phyloP scores from a whole-genome alignment of 306 rosid genomes.

The Cucurbita ficifolia region DNA sequence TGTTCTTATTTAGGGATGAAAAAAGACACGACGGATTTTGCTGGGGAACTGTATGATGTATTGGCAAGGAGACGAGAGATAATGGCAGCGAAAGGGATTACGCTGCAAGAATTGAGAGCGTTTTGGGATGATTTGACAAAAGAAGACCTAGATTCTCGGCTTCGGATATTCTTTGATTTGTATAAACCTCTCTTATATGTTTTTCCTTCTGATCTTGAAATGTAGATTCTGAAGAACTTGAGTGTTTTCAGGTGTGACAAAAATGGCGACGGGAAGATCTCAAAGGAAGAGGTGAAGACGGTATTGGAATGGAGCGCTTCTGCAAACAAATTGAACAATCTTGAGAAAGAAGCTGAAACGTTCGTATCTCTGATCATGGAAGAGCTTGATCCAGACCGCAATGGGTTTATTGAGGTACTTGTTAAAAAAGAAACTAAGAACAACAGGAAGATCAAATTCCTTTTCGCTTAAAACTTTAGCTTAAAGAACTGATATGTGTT shows the following conservation, averaged over 20 bases:
- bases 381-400: conserved; percentile 45
- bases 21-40: conserved; percentile 47
- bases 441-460: background rate
- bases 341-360: conserved; percentile 25
- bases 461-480: background rate
- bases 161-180: conserved; percentile 68
- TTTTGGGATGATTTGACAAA: conserved; percentile 54
- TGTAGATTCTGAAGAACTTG: background rate
- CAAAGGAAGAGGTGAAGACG: conserved; percentile 48
- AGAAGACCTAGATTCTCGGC: conserved; percentile 40
- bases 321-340: conserved; percentile 35
- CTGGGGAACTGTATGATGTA: conserved; percentile 39
- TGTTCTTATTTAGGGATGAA: conserved; percentile 30
- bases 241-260: conserved; percentile 44
- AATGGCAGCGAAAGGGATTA: conserved; percentile 16
- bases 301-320: conserved; percentile 59
- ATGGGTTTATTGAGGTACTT: conserved; percentile 47
- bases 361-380: conserved; percentile 59
- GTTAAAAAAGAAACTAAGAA: background rate
- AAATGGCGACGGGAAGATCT: conserved; percentile 55
- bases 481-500: background rate
- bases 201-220: background rate
- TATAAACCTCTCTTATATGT: conserved; percentile 3
- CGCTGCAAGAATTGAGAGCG: conserved; percentile 16
- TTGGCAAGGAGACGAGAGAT: conserved; percentile 35